Conservation (phyloP, 257 asterid species). For the Leptodermis oblonga region DNA sequence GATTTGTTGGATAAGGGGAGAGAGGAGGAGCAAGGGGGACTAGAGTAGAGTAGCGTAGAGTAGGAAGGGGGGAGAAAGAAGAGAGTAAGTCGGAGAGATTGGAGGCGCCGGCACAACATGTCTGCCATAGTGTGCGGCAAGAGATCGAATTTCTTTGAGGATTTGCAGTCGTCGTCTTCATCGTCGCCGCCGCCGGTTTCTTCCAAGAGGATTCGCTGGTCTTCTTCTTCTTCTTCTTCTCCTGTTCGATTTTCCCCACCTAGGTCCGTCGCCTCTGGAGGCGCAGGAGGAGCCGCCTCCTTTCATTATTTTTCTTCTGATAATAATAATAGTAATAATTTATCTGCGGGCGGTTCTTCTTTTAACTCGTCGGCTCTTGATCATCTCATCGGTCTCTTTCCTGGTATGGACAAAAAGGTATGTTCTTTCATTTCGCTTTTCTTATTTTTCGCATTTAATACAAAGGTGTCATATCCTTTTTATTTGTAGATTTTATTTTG, state of each 20-base stretch:
- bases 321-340: slow-evolving; percentile 13
- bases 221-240: slow-evolving; percentile 73
- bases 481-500: neutral
- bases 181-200: slow-evolving; percentile 76
- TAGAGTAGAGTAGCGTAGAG: slow-evolving; percentile 17
- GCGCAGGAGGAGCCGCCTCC: slow-evolving; percentile 13
- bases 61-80: slow-evolving; percentile 30
- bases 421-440: neutral
- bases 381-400: slow-evolving; percentile 63
- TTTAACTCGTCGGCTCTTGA: slow-evolving; percentile 38
- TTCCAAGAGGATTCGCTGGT: slow-evolving; percentile 83
- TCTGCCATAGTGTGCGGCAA: slow-evolving; percentile 99
- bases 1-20: neutral
- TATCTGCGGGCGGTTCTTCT: slow-evolving; percentile 20
- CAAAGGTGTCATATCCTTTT: neutral
- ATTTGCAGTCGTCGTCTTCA: slow-evolving; percentile 43
- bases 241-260: slow-evolving; percentile 61
- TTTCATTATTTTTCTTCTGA: slow-evolving; percentile 2
- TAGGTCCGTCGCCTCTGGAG: slow-evolving; percentile 26
- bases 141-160: slow-evolving; percentile 95
- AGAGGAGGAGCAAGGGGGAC: slow-evolving; percentile 26
- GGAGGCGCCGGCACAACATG: slow-evolving; percentile 59
- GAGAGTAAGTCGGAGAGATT: slow-evolving; percentile 14
- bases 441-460: neutral
- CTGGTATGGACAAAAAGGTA: slow-evolving; percentile 96